These are phyloP conservation scores for Trichosanthes truncata DNA, from an alignment of 306 rosid genomes.

Conservation along the genomic window DNA sequence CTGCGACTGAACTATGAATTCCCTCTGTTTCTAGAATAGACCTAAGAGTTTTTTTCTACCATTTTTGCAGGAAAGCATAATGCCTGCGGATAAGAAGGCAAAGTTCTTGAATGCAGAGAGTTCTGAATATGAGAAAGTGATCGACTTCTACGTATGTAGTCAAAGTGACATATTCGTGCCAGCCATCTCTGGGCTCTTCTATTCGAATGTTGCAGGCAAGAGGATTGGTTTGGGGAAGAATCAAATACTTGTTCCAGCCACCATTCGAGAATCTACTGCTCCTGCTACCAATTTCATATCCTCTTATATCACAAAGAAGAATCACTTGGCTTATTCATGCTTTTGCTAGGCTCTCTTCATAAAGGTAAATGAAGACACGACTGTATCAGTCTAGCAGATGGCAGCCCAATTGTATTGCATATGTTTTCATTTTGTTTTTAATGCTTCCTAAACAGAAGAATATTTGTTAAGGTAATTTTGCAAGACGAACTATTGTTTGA, in stretches of 20 bases:
- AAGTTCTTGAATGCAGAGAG: constrained; percentile 56
- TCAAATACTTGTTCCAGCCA: constrained; percentile 72
- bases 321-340: constrained; percentile 93
- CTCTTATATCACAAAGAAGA: constrained; percentile 74
- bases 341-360: constrained; percentile 38
- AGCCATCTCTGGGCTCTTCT: constrained; percentile 89
- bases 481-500: constrained; percentile 8
- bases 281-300: constrained; percentile 63
- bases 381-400: constrained; percentile 2
- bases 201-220: constrained; percentile 90
- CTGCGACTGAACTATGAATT: background rate
- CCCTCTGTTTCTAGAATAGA: background rate
- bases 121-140: constrained; percentile 77
- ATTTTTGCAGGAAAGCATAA: constrained; percentile 65
- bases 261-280: constrained; percentile 48
- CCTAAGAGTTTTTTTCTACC: background rate
- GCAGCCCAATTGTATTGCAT: constrained; percentile 23
- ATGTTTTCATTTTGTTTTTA: constrained; percentile 16
- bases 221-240: constrained; percentile 73
- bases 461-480: constrained; percentile 20
- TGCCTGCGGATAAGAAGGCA: constrained; percentile 80
- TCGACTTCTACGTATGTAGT: constrained; percentile 67
- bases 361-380: background rate
- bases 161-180: constrained; percentile 81
- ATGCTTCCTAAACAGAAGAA: constrained; percentile 13